A percentile compares a stretch with the other conserved stretches of the same genome.
These are phyloP conservation scores for Phialophora verrucosa DNA, from an alignment of 2,329 filamentous ascomycete genomes.

Conservation along the genomic window DNA sequence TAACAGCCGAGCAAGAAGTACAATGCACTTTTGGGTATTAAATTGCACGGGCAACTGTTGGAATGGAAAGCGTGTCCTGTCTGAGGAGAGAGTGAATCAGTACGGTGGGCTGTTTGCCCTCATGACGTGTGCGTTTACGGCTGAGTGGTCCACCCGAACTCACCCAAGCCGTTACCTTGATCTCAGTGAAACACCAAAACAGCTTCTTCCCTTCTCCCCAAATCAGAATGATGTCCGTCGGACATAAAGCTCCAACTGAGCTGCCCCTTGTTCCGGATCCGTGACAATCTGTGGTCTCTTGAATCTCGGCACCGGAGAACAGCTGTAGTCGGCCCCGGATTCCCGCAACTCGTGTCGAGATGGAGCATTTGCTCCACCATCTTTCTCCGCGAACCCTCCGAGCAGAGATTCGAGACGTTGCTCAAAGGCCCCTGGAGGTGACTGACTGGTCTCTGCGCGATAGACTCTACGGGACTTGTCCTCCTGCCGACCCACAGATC, in stretches of 20 bases:
- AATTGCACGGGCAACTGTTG: background rate
- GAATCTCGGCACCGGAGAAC: background rate
- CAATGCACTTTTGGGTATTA: background rate
- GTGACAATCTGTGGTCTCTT: background rate
- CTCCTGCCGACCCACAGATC: background rate
- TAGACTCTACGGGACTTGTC: background rate
- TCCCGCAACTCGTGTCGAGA: background rate
- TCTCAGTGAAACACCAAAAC: background rate
- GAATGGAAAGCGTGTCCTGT: constrained; percentile 9
- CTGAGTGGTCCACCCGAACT: background rate
- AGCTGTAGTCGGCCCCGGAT: background rate
- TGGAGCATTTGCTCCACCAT: background rate
- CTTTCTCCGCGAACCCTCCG: background rate
- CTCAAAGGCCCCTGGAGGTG: background rate
- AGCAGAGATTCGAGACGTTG: background rate
- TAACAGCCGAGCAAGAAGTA: background rate
- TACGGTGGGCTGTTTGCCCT: background rate
- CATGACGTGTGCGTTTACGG: background rate
- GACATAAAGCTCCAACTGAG: background rate
- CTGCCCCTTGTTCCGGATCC: background rate
- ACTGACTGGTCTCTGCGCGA: background rate
- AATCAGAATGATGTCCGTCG: background rate
- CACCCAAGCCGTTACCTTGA: background rate
- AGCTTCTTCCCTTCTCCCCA: background rate
- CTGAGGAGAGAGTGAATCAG: background rate